These are phyloP conservation scores for cucumber (Cucumis sativus) DNA, from an alignment of 306 rosid genomes.

Conservation along the genomic window DNA sequence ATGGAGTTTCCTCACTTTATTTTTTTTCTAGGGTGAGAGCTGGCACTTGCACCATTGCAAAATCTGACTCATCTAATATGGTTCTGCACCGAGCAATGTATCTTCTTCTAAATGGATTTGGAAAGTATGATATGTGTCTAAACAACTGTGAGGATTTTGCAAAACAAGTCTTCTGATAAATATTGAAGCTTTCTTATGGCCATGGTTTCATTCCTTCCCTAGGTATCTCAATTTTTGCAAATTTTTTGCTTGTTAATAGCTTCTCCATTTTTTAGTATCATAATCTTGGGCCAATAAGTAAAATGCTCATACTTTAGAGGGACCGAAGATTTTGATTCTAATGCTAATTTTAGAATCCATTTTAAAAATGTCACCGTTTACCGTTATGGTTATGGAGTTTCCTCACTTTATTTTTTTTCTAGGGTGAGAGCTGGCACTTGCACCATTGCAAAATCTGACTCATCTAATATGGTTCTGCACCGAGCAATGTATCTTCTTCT, in stretches of 20 bases:
- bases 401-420: constrained; percentile 65
- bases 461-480: constrained; percentile 45
- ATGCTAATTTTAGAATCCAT: too few relatives aligned
- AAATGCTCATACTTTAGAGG: too few relatives aligned
- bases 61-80: constrained; percentile 41
- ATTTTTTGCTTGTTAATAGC: too few relatives aligned
- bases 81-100: constrained; percentile 82
- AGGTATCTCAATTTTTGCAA: neutral
- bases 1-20: constrained; percentile 72
- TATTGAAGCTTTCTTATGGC: neutral
- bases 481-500: constrained; percentile 95
- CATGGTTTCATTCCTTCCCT: neutral
- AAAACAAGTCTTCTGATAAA: constrained; percentile 70
- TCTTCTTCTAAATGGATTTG: constrained; percentile 92
- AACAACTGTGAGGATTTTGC: constrained; percentile 98
- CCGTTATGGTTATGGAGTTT: constrained; percentile 63
- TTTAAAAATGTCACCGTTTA: constrained; percentile 21
- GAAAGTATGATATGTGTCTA: constrained; percentile 54
- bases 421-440: constrained; percentile 80
- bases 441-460: constrained; percentile 69
- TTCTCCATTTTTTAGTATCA: too few relatives aligned
- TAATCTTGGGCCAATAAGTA: too few relatives aligned
- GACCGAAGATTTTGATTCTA: too few relatives aligned
- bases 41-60: constrained; percentile 91
- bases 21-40: constrained; percentile 45